phyloP scores from a whole-genome alignment of 2,329 filamentous ascomycete species.

The Onygena corvina region DNA sequence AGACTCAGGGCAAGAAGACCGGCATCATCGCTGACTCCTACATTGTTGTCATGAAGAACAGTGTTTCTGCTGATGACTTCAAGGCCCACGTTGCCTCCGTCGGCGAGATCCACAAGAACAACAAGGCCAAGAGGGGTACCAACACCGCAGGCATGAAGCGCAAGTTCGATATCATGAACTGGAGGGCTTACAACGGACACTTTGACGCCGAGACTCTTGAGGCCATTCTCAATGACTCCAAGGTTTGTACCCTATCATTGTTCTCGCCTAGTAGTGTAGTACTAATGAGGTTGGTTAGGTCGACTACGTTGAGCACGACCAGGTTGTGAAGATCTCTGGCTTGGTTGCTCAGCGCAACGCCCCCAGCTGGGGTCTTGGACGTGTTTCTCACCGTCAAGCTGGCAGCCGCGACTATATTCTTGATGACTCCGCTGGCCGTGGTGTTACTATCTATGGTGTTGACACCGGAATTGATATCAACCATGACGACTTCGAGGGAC shows the following conservation, averaged over 20 bases:
- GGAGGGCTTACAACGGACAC: conserved; percentile 12
- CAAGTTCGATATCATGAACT: conserved; percentile 11
- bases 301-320: conserved; percentile 15
- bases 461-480: conserved; percentile 30
- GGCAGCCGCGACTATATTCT: conserved; percentile 25
- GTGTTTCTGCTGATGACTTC: conserved; percentile 11
- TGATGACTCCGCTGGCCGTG: conserved; percentile 27
- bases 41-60: conserved; percentile 16
- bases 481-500: conserved; percentile 28
- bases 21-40: conserved; percentile 14
- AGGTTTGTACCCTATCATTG: conserved; percentile 4
- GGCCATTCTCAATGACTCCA: conserved; percentile 10
- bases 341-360: neutral
- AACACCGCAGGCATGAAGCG: conserved; percentile 9
- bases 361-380: conserved; percentile 24
- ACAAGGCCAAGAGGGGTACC: conserved; percentile 3
- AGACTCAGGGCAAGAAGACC: conserved; percentile 5
- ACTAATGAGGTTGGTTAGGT: conserved; percentile 10
- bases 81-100: conserved; percentile 13
- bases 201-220: conserved; percentile 14
- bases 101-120: conserved; percentile 4
- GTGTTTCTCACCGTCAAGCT: conserved; percentile 23
- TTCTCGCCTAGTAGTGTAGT: neutral
- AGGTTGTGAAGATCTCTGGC: conserved; percentile 7
- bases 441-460: conserved; percentile 29